These are phyloP conservation scores for Pestalotiopsis sp. DNA, from an alignment of 2,329 filamentous ascomycete species.

Conservation along the genomic window DNA sequence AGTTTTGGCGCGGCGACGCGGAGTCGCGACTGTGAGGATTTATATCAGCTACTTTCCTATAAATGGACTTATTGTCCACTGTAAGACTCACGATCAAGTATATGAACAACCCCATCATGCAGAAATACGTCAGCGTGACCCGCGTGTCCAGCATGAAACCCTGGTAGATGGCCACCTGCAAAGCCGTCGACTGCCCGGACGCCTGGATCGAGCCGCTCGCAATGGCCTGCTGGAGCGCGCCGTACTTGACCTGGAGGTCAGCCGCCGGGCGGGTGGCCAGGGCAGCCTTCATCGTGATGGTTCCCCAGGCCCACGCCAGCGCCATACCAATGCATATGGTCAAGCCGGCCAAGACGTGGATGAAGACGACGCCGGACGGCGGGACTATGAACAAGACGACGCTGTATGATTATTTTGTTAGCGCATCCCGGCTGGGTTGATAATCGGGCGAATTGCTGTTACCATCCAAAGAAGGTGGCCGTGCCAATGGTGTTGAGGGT, in stretches of 20 bases:
- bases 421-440: not conserved
- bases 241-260: not conserved
- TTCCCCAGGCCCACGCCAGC: not conserved
- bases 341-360: slow-evolving; percentile 5
- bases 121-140: not conserved
- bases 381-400: slow-evolving; percentile 8
- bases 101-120: slow-evolving; percentile 7
- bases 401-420: not conserved
- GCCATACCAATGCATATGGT: not conserved
- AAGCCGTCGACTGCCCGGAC: not conserved
- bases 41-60: not conserved
- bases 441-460: not conserved
- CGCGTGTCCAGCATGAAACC: slow-evolving; percentile 1
- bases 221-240: not conserved
- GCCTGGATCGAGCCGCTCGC: not conserved
- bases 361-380: slow-evolving; percentile 4
- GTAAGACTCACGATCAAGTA: not conserved
- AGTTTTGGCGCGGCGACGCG: slow-evolving; percentile 1
- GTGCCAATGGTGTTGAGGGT: not conserved
- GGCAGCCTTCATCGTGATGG: slow-evolving; percentile 2
- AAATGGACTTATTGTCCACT: no score
- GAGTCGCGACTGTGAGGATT: not conserved
- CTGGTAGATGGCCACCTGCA: not conserved
- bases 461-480: slow-evolving; percentile 5
- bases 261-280: not conserved